These are phyloP conservation scores for Cladophialophora carrionii DNA, from an alignment of 2,329 filamentous ascomycete species.

Conservation along the genomic window DNA sequence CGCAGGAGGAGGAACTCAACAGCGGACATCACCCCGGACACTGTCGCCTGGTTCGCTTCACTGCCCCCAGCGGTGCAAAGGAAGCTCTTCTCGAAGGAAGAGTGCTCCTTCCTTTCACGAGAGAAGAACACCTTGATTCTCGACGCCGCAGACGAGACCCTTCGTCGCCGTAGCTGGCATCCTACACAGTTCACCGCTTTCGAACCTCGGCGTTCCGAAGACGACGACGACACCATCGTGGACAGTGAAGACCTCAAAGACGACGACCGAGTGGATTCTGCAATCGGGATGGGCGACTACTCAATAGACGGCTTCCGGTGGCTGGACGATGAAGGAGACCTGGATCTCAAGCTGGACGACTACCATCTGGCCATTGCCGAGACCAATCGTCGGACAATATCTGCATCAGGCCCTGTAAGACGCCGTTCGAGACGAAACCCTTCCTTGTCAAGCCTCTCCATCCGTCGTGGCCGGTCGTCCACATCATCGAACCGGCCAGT, in stretches of 20 bases:
- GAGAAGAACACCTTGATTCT: constrained; percentile 58
- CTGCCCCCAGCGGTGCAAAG: constrained; percentile 74
- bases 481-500: constrained; percentile 54
- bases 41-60: constrained; percentile 67
- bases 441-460: constrained; percentile 69
- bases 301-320: constrained; percentile 71
- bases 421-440: constrained; percentile 70
- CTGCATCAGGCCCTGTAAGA: constrained; percentile 33
- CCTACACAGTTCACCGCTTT: constrained; percentile 38
- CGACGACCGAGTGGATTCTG: constrained; percentile 38
- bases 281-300: constrained; percentile 54
- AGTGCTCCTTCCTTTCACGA: constrained; percentile 65
- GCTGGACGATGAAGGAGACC: constrained; percentile 72
- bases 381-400: constrained; percentile 47
- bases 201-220: constrained; percentile 35
- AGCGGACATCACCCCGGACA: constrained; percentile 24
- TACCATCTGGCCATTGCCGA: constrained; percentile 67
- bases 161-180: constrained; percentile 46
- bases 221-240: constrained; percentile 30
- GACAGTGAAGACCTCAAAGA: constrained; percentile 37
- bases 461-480: constrained; percentile 58
- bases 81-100: constrained; percentile 71
- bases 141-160: constrained; percentile 62
- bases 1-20: constrained; percentile 26
- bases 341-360: constrained; percentile 72